Conservation (phyloP, 179 eudicot species). For the Silene noctiflora region DNA sequence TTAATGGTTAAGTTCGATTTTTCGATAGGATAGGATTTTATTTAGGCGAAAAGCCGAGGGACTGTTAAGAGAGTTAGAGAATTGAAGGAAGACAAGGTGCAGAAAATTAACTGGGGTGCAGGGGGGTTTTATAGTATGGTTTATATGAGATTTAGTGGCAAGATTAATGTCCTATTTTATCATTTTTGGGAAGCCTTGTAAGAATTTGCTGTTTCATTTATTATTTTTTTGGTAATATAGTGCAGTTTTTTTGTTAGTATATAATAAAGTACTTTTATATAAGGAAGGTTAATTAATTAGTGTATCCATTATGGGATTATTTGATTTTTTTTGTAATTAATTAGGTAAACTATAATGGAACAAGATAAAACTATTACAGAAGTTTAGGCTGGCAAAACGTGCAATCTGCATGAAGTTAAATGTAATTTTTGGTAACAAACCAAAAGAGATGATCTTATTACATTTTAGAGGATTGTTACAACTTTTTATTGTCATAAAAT, state of each 20-base stretch:
- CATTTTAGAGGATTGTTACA: background rate
- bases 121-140: constrained; percentile 6
- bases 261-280: background rate
- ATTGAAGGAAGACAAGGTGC: background rate
- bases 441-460: background rate
- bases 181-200: constrained; percentile 20
- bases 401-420: background rate
- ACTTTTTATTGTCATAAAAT: background rate
- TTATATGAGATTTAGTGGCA: background rate
- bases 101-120: background rate
- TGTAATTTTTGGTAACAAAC: constrained; percentile 2
- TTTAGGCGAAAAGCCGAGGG: no score
- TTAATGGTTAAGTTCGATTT: background rate
- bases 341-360: constrained; percentile 5
- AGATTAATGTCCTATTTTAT: constrained; percentile 2
- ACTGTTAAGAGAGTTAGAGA: background rate
- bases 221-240: background rate
- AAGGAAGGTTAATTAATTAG: constrained; percentile 11
- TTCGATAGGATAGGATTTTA: background rate
- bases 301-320: background rate
- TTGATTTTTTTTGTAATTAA: constrained; percentile 13
- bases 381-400: constrained; percentile 17
- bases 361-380: background rate
- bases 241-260: background rate
- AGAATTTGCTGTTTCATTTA: constrained; percentile 16